phyloP scores from a whole-genome alignment of 441 rosid species.

The Mallotus repandus region DNA sequence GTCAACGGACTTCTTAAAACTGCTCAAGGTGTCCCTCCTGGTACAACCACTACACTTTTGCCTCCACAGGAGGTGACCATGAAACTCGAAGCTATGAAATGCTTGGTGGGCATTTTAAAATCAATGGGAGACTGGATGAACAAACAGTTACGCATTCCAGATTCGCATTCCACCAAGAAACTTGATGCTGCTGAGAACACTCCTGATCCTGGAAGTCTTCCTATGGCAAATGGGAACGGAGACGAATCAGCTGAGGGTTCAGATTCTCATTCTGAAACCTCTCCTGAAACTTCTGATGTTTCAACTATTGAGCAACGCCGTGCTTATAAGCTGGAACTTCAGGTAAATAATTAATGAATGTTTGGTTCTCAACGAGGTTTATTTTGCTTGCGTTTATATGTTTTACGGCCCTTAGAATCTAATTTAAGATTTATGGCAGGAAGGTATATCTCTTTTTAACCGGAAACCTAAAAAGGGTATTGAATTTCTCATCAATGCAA shows the following conservation, averaged over 20 bases:
- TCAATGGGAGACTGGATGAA: constrained; percentile 99
- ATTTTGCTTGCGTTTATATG: constrained; percentile 17
- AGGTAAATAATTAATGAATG: constrained; percentile 42
- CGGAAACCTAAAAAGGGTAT: constrained; percentile 95
- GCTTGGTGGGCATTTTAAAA: constrained; percentile 86
- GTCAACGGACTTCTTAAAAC: constrained; percentile 99
- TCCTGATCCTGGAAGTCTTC: constrained; percentile 58
- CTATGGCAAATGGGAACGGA: constrained; percentile 72
- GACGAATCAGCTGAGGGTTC: constrained; percentile 81
- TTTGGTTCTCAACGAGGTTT: constrained; percentile 7
- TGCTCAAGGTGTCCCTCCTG: constrained; percentile 95
- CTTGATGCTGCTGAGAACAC: constrained; percentile 58
- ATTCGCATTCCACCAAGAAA: constrained; percentile 59
- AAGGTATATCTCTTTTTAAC: constrained; percentile 99
- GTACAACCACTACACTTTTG: constrained; percentile 63
- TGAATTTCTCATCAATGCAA: constrained; percentile 93
- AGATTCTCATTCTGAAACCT: constrained; percentile 80
- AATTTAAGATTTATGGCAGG: constrained; percentile 75
- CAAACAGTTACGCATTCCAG: constrained; percentile 89
- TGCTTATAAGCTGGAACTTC: constrained; percentile 99
- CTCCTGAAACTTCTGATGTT: constrained; percentile 84
- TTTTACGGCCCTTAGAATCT: constrained; percentile 30
- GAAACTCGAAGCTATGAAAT: constrained; percentile 98
- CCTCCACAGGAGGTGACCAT: constrained; percentile 88
- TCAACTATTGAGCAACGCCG: constrained; percentile 93